A percentile compares a stretch with the other conserved stretches of the same genome.
Conservation (phyloP, 805 yeast genomes). For the Hanseniaspora lachancei region DNA sequence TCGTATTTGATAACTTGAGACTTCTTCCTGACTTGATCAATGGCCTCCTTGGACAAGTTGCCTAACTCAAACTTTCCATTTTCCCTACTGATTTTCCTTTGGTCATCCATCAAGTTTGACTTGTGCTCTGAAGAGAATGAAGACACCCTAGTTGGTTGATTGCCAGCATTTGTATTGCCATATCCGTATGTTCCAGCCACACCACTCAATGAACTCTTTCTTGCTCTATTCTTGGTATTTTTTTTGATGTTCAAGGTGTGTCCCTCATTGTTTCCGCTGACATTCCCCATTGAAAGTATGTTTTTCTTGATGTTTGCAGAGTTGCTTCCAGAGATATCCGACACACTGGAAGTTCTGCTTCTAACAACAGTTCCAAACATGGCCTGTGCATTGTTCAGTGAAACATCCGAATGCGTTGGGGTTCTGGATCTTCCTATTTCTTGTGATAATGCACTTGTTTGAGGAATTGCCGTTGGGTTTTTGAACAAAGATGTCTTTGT, state of each 20-base stretch:
- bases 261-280: background rate
- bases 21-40: slow-evolving; percentile 7
- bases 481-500: slow-evolving; percentile 10
- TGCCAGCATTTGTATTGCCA: background rate
- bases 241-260: slow-evolving; percentile 3
- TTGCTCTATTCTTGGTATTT: background rate
- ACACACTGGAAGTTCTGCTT: slow-evolving; percentile 12
- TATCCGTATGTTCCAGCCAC: background rate
- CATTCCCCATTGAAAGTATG: background rate
- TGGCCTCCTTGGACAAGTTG: background rate
- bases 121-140: slow-evolving; percentile 12
- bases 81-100: slow-evolving; percentile 2
- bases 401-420: background rate
- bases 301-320: slow-evolving; percentile 9
- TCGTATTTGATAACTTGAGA: slow-evolving; percentile 18
- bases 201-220: background rate
- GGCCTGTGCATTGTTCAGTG: background rate
- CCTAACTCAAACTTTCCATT: background rate
- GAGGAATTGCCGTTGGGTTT: background rate
- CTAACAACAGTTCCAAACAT: slow-evolving; percentile 3
- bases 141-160: background rate
- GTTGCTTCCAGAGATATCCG: slow-evolving; percentile 4
- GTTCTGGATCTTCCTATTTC: slow-evolving; percentile 12
- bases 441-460: background rate
- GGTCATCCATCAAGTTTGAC: background rate